phyloP scores from a whole-genome alignment of 768 basidiomycete species.

The Russula earlei region DNA sequence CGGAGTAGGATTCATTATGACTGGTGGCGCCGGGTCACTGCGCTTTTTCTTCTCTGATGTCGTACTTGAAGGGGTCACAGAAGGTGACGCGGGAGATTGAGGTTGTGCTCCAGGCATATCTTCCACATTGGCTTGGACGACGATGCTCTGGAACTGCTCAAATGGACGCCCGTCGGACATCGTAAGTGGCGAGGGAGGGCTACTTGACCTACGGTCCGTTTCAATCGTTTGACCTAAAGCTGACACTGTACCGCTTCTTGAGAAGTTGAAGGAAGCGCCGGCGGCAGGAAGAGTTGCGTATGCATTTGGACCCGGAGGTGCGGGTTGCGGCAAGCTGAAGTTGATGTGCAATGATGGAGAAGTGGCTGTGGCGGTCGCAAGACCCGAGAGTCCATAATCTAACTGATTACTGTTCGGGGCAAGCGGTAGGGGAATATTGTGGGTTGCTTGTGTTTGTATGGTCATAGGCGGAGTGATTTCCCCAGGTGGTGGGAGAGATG shows the following conservation, averaged over 20 bases:
- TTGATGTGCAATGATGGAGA: slow-evolving; percentile 30
- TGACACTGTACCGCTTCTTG: neutral
- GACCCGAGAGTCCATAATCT: slow-evolving; percentile 27
- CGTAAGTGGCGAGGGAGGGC: neutral
- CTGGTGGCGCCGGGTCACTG: slow-evolving; percentile 24
- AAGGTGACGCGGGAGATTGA: neutral
- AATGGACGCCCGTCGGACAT: neutral
- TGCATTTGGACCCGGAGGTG: slow-evolving; percentile 15
- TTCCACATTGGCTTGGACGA: slow-evolving; percentile 3
- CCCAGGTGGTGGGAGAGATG: neutral
- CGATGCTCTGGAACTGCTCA: neutral
- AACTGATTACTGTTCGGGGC: neutral
- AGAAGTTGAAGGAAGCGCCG: slow-evolving; percentile 13
- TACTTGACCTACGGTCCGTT: neutral
- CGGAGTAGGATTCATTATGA: slow-evolving; percentile 24
- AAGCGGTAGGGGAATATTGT: slow-evolving; percentile 2
- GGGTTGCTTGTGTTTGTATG: neutral
- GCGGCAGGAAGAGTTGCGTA: slow-evolving; percentile 12
- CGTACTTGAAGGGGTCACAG: slow-evolving; percentile 12
- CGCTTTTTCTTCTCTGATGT: slow-evolving; percentile 21
- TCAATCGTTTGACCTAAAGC: slow-evolving; percentile 13
- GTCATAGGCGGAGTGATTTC: neutral
- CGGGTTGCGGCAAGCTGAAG: slow-evolving; percentile 34
- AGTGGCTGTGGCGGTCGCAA: slow-evolving; percentile 19
- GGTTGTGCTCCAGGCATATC: slow-evolving; percentile 16